Evolutionary conservation across 176 grass and related monocot species (phyloP).

Genomic region (Carex scoparia): DNA sequence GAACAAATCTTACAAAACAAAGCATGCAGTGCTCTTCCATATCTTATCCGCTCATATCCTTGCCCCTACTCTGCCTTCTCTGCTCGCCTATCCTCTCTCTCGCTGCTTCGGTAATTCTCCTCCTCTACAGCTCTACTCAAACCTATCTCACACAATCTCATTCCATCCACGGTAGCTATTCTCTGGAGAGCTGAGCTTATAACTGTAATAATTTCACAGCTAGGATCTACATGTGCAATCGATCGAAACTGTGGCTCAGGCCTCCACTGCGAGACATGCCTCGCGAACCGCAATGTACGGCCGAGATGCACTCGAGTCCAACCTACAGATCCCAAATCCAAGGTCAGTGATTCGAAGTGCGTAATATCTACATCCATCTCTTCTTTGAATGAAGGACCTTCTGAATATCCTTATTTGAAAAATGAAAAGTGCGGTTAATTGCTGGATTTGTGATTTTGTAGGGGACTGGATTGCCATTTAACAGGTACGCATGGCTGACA

Average conservation of each 20-base stretch:
- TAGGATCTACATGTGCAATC: slow-evolving; percentile 48
- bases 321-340: slow-evolving; percentile 72
- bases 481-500: slow-evolving; percentile 91
- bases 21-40: slow-evolving; percentile 11
- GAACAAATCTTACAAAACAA: not conserved
- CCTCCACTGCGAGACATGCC: slow-evolving; percentile 89
- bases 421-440: not conserved
- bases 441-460: not conserved
- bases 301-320: slow-evolving; percentile 66
- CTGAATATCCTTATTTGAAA: not conserved
- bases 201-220: slow-evolving; percentile 1
- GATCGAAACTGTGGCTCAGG: slow-evolving; percentile 65
- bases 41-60: not conserved
- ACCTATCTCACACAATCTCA: not conserved
- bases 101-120: slow-evolving; percentile 2
- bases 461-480: slow-evolving; percentile 67
- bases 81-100: slow-evolving; percentile 11
- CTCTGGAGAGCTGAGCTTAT: not conserved
- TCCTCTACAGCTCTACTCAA: not conserved
- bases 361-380: not conserved
- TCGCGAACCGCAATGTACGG: slow-evolving; percentile 48
- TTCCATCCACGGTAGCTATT: slow-evolving; percentile 1
- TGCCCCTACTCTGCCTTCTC: not conserved
- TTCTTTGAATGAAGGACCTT: not conserved
- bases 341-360: slow-evolving; percentile 26